Evolutionary conservation across 768 basidiomycete species (phyloP), one percentile per base, ranked within the genome.

Genomic region (Agrocybe pediades): DNA sequence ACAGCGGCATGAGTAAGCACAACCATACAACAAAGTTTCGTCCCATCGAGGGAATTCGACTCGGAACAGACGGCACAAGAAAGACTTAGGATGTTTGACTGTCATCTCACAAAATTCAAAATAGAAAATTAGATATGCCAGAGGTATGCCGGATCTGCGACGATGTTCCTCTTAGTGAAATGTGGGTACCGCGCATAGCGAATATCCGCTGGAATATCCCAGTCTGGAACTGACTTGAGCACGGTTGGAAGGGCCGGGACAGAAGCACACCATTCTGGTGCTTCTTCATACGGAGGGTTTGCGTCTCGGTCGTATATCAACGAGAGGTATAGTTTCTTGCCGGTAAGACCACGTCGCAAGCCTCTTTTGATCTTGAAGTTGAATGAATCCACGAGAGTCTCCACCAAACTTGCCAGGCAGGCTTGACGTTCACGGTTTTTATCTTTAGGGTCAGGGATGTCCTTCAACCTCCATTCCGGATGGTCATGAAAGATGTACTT

Each of bases 1-100:
- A 65, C 64, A 8, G 68, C 51, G 16, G 62, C 71, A 47, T 71
- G 69, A 4, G 70, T 64, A 41, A 70, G 67, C 19, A 51, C 70
- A 53, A 55, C 58, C n/a, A n/a, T n/a, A n/a, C n/a, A n/a, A n/a
- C n/a, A n/a, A n/a, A n/a, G n/a, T n/a, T n/a, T n/a, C n/a, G n/a
- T n/a, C n/a, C n/a, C n/a, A n/a, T n/a, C n/a, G n/a, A n/a, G n/a
- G n/a, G n/a, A n/a, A n/a, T n/a, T n/a, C n/a, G n/a, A n/a, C n/a
- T n/a, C n/a, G n/a, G n/a, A n/a, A n/a, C n/a, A n/a, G n/a, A n/a
- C n/a, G n/a, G n/a, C n/a, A n/a, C n/a, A n/a, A n/a, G n/a, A n/a
- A n/a, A n/a, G n/a, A n/a, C n/a, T n/a, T n/a, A n/a, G n/a, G n/a
- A n/a, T n/a, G n/a, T n/a, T n/a, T n/a, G n/a, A n/a, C n/a, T n/a